Base-by-base conservation (phyloP, 2,329 filamentous ascomycete species). In the Alternaria longipes region DNA sequence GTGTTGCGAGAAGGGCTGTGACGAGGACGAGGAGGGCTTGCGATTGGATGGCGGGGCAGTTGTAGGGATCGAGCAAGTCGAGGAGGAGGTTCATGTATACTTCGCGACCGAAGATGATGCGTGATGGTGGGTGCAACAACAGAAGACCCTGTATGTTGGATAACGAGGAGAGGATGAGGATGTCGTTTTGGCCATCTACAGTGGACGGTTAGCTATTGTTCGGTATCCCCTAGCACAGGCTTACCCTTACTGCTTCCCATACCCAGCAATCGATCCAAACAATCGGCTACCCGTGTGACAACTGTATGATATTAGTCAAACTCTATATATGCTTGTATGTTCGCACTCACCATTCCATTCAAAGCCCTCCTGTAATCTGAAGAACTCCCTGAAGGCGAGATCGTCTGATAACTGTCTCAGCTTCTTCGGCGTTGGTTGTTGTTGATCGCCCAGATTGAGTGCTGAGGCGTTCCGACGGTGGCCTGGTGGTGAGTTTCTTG, bases 21-120 rank as follows among this genome's bases (percentile, higher is more conserved):
- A 97, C 94, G 52, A 99, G 90, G 4, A 93, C 94, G 57, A 97
- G 88, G 30, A 98, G 88, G 8, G 94, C 94, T 52, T 93, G 89
- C 8, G 91, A 94, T 80, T 98, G 94, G 70, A 98, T 94, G 3
- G 91, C 91, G 0, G 94, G 93, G 77, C 93, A 96, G 80, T 97
- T 97, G 67, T 74, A 90, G 5, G 93, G 91, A 78, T 97, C 94
- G 70, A 98, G 90, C 42, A 98, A 91, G 80, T 98, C 94, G 65
- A 98, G 90, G 41, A 98, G 90, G 59, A 97, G 87, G 77, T 97
- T 97, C 94, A 99, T 98, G 80, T 96, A 91, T 68, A 93, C 90
- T 80, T 97, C 93, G 61, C 93, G 88, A 26, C 90, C 88, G 80
- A 98, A 98, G 49, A 98, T 86, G 14, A 89, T 86, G 77, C 95